Evolutionary conservation across 2,329 filamentous ascomycete species (phyloP).

Genomic region (Fonsecaea nubica): DNA sequence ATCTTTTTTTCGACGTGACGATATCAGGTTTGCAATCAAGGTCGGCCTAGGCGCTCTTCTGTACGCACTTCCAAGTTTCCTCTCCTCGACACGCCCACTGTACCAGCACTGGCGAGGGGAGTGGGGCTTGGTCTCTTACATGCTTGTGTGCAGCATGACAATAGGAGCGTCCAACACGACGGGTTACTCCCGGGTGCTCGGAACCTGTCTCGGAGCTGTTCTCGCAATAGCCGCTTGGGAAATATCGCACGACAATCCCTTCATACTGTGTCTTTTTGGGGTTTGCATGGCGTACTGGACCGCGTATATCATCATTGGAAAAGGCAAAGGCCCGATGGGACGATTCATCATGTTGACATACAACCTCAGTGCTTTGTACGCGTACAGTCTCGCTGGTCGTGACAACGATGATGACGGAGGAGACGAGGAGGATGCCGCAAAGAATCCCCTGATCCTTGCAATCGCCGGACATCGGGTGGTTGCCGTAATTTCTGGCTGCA

Average conservation of each 20-base stretch:
- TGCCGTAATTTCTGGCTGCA: conserved; percentile 81
- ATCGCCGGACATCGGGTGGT: conserved; percentile 88
- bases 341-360: conserved; percentile 95
- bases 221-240: conserved; percentile 81
- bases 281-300: conserved; percentile 81
- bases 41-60: conserved; percentile 88
- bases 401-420: conserved; percentile 73
- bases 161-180: conserved; percentile 96
- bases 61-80: conserved; percentile 88
- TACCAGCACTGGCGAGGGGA: conserved; percentile 92
- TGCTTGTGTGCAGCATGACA: conserved; percentile 98
- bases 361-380: conserved; percentile 92
- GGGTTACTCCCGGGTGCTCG: conserved; percentile 81
- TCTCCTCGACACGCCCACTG: conserved; percentile 75
- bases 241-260: conserved; percentile 73
- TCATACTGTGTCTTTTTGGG: conserved; percentile 78
- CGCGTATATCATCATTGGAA: conserved; percentile 86
- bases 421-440: conserved; percentile 83
- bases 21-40: conserved; percentile 83
- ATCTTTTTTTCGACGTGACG: conserved; percentile 66
- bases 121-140: conserved; percentile 95
- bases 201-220: conserved; percentile 80
- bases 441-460: conserved; percentile 81
- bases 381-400: conserved; percentile 82
- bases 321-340: conserved; percentile 85